Evolutionary conservation across 768 basidiomycete species (phyloP).

Genomic region (Dendrothele bispora): DNA sequence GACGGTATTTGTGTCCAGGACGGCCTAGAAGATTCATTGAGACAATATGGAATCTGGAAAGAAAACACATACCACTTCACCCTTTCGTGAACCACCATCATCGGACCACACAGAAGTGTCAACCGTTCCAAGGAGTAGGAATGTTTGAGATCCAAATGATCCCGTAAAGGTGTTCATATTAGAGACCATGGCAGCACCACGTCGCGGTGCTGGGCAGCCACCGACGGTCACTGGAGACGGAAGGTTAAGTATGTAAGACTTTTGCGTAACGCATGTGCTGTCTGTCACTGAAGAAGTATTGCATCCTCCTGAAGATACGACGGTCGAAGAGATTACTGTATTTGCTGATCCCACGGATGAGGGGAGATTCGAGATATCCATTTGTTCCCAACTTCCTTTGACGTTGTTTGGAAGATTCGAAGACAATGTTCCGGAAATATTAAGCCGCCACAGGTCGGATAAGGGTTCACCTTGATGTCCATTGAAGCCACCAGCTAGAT

Average conservation of each 20-base stretch:
- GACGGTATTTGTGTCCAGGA: constrained; percentile 60
- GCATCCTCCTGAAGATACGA: constrained; percentile 68
- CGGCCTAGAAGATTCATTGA: constrained; percentile 38
- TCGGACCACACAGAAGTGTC: constrained; percentile 69
- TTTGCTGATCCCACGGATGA: constrained; percentile 46
- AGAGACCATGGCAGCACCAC: constrained; percentile 56
- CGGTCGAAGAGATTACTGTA: constrained; percentile 49
- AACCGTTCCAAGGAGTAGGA: constrained; percentile 69
- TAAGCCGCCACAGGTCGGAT: constrained; percentile 71
- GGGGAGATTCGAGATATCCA: constrained; percentile 40
- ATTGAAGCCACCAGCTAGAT: constrained; percentile 70
- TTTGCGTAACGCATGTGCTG: constrained; percentile 56
- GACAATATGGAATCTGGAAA: constrained; percentile 1
- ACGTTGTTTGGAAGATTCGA: constrained; percentile 58
- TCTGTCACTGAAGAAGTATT: constrained; percentile 36
- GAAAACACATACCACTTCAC: constrained; percentile 64
- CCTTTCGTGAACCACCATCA: constrained; percentile 53
- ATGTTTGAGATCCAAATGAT: constrained; percentile 62
- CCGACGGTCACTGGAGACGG: constrained; percentile 39
- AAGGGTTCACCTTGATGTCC: constrained; percentile 43
- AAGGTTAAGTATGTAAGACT: constrained; percentile 55
- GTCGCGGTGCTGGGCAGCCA: constrained; percentile 65
- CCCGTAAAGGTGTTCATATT: constrained; percentile 59
- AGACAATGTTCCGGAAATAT: constrained; percentile 69
- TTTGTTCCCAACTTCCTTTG: constrained; percentile 59